A percentile compares a stretch with the other conserved stretches of the same genome.
Evolutionary conservation across 257 asterid species (phyloP).

Genomic region (Verbascum thapsus): DNA sequence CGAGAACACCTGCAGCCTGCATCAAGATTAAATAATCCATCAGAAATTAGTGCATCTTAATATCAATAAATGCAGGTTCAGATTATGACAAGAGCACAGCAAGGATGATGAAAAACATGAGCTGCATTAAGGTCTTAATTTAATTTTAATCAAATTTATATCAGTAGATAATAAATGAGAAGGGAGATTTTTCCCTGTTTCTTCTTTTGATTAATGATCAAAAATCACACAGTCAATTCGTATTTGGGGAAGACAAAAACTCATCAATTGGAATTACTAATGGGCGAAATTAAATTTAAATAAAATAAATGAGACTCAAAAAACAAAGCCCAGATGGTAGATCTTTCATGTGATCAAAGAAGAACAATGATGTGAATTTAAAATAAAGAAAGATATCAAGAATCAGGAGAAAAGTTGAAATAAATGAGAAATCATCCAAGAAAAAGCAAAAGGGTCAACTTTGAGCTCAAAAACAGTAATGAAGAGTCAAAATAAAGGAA

Average conservation of each 20-base stretch:
- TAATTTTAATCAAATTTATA: neutral
- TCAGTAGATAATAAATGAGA: conserved; percentile 5
- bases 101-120: conserved; percentile 26
- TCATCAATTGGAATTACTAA: neutral
- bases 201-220: neutral
- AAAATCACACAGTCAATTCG: neutral
- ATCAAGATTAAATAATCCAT: conserved; percentile 29
- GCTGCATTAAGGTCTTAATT: conserved; percentile 33
- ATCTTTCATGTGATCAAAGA: conserved; percentile 38
- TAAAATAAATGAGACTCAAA: conserved; percentile 6
- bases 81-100: conserved; percentile 13
- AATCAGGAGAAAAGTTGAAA: neutral
- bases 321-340: conserved; percentile 21
- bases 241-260: neutral
- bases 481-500: conserved; percentile 35
- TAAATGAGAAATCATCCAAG: conserved; percentile 28
- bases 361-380: conserved; percentile 27
- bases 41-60: conserved; percentile 24
- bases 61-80: conserved; percentile 18
- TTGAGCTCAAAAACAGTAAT: conserved; percentile 32
- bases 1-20: conserved; percentile 37
- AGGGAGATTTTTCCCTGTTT: neutral
- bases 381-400: conserved; percentile 13
- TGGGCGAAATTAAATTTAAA: neutral
- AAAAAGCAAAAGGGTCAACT: conserved; percentile 35